Percentiles rank a stretch among this genome's conserved stretches.
Evolutionary conservation across 2,329 filamentous ascomycete species (phyloP).

Genomic region (Calonectria henricotiae): DNA sequence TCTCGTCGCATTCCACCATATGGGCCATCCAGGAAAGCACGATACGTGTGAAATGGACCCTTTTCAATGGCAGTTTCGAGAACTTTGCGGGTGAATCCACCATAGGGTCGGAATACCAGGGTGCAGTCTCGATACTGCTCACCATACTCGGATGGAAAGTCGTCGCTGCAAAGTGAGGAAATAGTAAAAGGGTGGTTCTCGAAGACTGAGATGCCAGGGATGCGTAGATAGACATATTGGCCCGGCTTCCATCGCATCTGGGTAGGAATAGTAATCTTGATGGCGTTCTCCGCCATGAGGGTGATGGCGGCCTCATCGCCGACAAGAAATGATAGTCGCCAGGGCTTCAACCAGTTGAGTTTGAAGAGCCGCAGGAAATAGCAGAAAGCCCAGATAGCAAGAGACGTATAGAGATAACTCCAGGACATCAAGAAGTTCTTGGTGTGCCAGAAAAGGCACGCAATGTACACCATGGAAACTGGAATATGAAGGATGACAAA

Average conservation of each 20-base stretch:
- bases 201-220: constrained; percentile 91
- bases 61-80: constrained; percentile 88
- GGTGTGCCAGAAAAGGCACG: constrained; percentile 94
- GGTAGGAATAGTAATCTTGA: constrained; percentile 95
- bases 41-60: constrained; percentile 92
- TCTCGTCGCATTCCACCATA: constrained; percentile 96
- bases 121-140: constrained; percentile 91
- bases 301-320: constrained; percentile 94
- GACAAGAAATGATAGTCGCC: constrained; percentile 85
- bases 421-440: constrained; percentile 93
- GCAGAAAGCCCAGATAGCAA: constrained; percentile 84
- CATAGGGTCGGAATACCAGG: constrained; percentile 91
- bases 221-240: constrained; percentile 94
- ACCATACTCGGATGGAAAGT: constrained; percentile 93
- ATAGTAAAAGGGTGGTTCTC: constrained; percentile 98
- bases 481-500: constrained; percentile 90
- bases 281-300: constrained; percentile 91
- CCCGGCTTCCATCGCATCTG: constrained; percentile 94
- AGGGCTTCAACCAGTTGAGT: constrained; percentile 90
- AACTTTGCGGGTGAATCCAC: constrained; percentile 90
- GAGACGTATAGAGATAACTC: constrained; percentile 87
- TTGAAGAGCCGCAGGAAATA: constrained; percentile 85
- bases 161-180: constrained; percentile 90
- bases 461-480: constrained; percentile 85
- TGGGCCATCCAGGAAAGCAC: constrained; percentile 92